A percentile compares a stretch with the other conserved stretches of the same genome.
phyloP scores from a whole-genome alignment of 306 rosid species.

The Cyclanthera cordifolia region DNA sequence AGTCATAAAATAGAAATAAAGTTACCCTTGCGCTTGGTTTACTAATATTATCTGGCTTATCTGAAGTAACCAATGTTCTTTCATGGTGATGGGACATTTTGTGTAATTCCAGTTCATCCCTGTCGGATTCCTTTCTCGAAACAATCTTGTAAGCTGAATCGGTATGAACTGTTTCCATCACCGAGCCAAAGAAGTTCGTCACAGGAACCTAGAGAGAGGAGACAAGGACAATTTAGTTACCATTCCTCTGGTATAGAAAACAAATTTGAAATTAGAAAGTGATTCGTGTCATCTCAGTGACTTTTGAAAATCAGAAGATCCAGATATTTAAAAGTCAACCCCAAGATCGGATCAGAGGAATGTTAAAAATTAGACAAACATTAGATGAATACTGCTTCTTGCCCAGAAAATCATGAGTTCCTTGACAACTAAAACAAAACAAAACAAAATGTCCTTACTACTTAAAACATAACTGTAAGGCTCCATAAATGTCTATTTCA shows the following conservation, averaged over 20 bases:
- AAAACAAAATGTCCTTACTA: background rate
- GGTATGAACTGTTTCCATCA: slow-evolving; percentile 82
- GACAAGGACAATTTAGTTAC: background rate
- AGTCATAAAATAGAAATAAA: slow-evolving; percentile 3
- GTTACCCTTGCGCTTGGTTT: slow-evolving; percentile 33
- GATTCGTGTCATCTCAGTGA: background rate
- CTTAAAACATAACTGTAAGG: background rate
- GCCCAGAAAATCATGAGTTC: background rate
- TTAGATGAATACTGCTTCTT: background rate
- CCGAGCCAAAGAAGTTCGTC: slow-evolving; percentile 92
- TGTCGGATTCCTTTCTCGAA: slow-evolving; percentile 16
- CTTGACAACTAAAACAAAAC: background rate
- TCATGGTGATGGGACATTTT: slow-evolving; percentile 20
- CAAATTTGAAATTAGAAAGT: slow-evolving; percentile 1
- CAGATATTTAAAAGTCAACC: background rate
- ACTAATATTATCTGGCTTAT: slow-evolving; percentile 22
- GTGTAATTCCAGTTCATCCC: slow-evolving; percentile 21
- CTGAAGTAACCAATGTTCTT: slow-evolving; percentile 25
- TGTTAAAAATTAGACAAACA: background rate
- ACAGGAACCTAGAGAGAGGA: slow-evolving; percentile 56
- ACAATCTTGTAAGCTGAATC: slow-evolving; percentile 57
- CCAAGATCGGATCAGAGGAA: background rate
- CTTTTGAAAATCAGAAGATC: background rate
- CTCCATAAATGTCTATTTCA: background rate
- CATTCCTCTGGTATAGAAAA: background rate